Evolutionary conservation across 1,139 yeast species (phyloP).

Genomic region (Pichia sp.): DNA sequence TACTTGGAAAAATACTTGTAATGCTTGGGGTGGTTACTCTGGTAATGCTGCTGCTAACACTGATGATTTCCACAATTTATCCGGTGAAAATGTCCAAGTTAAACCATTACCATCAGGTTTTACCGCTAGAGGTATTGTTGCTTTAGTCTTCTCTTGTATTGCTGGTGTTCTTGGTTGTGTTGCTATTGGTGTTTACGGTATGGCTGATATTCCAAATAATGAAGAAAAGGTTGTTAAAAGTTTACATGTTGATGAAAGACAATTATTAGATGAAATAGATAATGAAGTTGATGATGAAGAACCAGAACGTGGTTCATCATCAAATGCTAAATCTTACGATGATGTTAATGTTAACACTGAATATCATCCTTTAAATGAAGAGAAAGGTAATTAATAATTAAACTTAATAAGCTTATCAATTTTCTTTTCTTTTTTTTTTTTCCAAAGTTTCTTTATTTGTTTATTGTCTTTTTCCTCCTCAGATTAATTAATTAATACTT

Average conservation of each 20-base stretch:
- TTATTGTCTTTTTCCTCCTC: neutral
- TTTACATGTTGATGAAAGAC: slow-evolving; percentile 36
- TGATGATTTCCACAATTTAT: slow-evolving; percentile 53
- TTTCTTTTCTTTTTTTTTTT: neutral
- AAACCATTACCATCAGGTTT: slow-evolving; percentile 72
- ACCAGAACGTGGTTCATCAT: slow-evolving; percentile 11
- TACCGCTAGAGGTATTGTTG: slow-evolving; percentile 85
- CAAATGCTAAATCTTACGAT: slow-evolving; percentile 12
- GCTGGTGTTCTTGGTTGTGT: slow-evolving; percentile 75
- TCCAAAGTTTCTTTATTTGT: neutral
- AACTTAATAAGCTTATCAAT: neutral
- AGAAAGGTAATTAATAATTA: neutral
- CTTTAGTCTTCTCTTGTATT: slow-evolving; percentile 71
- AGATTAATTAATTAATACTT: too few relatives aligned
- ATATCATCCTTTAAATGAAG: slow-evolving; percentile 2
- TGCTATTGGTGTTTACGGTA: slow-evolving; percentile 74
- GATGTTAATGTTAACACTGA: slow-evolving; percentile 11
- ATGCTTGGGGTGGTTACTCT: slow-evolving; percentile 37
- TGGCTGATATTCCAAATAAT: slow-evolving; percentile 60
- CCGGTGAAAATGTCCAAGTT: slow-evolving; percentile 66
- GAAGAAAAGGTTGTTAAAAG: slow-evolving; percentile 48
- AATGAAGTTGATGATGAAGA: slow-evolving; percentile 10
- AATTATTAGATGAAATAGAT: slow-evolving; percentile 17
- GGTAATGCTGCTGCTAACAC: slow-evolving; percentile 90
- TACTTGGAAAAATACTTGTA: slow-evolving; percentile 56